Evolutionary conservation across 345 rosid species (phyloP).

Genomic region (Laguncularia racemosa): DNA sequence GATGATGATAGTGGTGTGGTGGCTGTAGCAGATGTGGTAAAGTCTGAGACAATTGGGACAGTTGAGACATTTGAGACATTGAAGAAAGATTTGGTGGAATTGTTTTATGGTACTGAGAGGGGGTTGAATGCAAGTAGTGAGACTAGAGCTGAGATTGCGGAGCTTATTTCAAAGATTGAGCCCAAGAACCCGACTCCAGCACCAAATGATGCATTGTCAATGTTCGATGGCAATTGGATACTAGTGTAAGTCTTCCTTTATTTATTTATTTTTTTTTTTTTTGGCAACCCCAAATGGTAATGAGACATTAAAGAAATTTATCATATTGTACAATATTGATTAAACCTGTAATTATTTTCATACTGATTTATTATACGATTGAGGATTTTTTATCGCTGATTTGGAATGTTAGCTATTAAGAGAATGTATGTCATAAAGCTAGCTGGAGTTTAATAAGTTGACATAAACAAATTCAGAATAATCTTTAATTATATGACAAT

Average conservation of each 20-base stretch:
- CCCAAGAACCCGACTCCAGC: constrained; percentile 72
- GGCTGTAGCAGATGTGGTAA: constrained; percentile 36
- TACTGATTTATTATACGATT: no score
- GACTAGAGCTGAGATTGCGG: constrained; percentile 71
- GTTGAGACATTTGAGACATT: constrained; percentile 38
- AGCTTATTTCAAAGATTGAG: constrained; percentile 71
- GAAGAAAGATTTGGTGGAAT: constrained; percentile 52
- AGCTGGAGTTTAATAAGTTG: no score
- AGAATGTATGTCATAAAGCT: no score
- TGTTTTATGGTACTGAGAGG: constrained; percentile 63
- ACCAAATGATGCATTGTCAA: constrained; percentile 58
- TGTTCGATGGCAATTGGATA: constrained; percentile 82
- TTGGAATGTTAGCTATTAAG: no score
- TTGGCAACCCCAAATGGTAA: no score
- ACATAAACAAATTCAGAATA: no score
- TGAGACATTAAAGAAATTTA: no score
- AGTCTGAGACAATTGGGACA: constrained; percentile 36
- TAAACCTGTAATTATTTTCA: no score
- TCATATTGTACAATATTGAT: no score
- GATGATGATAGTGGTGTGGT: constrained; percentile 34
- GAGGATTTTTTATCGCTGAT: no score
- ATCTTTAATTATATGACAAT: no score
- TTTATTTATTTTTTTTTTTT: no score
- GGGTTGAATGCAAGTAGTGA: constrained; percentile 60
- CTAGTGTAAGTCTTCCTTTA: constrained; percentile 43